Evolutionary conservation across 164 flowering plant genomes (phyloP).

Genomic region (Protea cynaroides): DNA sequence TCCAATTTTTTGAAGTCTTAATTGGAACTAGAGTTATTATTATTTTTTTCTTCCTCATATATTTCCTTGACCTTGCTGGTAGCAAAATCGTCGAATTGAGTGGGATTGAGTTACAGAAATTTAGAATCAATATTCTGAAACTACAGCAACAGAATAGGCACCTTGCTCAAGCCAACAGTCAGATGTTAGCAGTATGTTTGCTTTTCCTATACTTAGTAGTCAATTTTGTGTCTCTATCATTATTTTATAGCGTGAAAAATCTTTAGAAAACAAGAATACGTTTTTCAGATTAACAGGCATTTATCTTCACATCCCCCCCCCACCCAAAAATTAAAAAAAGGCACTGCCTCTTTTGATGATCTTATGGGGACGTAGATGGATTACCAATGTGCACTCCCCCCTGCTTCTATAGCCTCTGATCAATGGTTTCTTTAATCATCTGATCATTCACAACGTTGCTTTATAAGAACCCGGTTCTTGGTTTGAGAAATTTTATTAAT

Average conservation of each 20-base stretch:
- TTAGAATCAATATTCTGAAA: conserved; percentile 39
- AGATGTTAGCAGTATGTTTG: conserved; percentile 44
- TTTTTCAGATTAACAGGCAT: too few relatives aligned
- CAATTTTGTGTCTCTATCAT: too few relatives aligned
- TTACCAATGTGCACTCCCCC: too few relatives aligned
- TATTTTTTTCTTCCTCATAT: background rate
- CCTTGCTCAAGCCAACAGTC: conserved; percentile 58
- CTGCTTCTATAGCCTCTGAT: too few relatives aligned
- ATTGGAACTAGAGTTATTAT: background rate
- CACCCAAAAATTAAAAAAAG: too few relatives aligned
- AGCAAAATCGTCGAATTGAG: conserved; percentile 56
- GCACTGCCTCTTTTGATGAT: too few relatives aligned
- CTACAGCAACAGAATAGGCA: conserved; percentile 52
- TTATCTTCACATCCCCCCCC: too few relatives aligned
- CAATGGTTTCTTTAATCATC: background rate
- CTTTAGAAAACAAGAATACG: too few relatives aligned
- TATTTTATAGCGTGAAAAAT: too few relatives aligned
- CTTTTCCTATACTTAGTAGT: background rate
- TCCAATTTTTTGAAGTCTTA: conserved; percentile 4
- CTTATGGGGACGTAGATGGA: too few relatives aligned
- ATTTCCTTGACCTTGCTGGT: conserved; percentile 11
- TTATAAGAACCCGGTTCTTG: background rate
- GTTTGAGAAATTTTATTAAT: background rate
- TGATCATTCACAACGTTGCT: background rate
- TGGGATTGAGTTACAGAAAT: conserved; percentile 41